Percentiles rank a stretch among this genome's conserved stretches.
These are phyloP conservation scores for Fusarium buharicum DNA, from an alignment of 2,329 filamentous ascomycete genomes.

Conservation along the genomic window DNA sequence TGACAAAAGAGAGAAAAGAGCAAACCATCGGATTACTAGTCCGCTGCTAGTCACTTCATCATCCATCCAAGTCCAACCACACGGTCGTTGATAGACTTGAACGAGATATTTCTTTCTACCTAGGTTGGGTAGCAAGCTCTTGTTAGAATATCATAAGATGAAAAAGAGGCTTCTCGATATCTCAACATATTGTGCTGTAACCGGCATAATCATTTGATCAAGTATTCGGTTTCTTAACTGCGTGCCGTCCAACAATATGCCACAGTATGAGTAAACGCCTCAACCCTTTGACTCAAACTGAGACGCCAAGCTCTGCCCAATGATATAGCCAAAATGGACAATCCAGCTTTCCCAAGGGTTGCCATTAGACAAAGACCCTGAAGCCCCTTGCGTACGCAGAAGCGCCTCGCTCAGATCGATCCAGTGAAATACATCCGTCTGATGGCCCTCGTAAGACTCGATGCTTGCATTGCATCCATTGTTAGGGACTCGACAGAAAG, in stretches of 20 bases:
- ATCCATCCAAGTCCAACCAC: not conserved
- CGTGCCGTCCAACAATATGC: slow-evolving; percentile 20
- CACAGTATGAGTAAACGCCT: slow-evolving; percentile 34
- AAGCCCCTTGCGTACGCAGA: slow-evolving; percentile 30
- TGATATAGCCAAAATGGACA: slow-evolving; percentile 14
- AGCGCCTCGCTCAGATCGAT: slow-evolving; percentile 17
- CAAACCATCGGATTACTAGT: slow-evolving; percentile 12
- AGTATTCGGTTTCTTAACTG: not conserved
- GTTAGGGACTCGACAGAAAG: slow-evolving; percentile 15
- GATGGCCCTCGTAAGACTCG: slow-evolving; percentile 18
- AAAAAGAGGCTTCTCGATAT: no score
- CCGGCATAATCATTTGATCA: not conserved
- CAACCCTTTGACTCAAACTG: slow-evolving; percentile 17
- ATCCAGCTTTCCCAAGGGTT: slow-evolving; percentile 9
- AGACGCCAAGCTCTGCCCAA: slow-evolving; percentile 29
- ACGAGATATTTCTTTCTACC: not conserved
- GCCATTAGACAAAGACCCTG: slow-evolving; percentile 21
- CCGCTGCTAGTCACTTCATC: slow-evolving; percentile 22
- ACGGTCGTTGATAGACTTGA: no score
- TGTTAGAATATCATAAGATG: not conserved
- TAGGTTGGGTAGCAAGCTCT: not conserved
- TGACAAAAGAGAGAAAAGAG: slow-evolving; percentile 5
- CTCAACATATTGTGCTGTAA: no score
- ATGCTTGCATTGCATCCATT: slow-evolving; percentile 26
- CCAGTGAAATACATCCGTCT: slow-evolving; percentile 11